Base-by-base conservation (phyloP, 2,329 filamentous ascomycete genomes). In the Dothistroma septosporum region DNA sequence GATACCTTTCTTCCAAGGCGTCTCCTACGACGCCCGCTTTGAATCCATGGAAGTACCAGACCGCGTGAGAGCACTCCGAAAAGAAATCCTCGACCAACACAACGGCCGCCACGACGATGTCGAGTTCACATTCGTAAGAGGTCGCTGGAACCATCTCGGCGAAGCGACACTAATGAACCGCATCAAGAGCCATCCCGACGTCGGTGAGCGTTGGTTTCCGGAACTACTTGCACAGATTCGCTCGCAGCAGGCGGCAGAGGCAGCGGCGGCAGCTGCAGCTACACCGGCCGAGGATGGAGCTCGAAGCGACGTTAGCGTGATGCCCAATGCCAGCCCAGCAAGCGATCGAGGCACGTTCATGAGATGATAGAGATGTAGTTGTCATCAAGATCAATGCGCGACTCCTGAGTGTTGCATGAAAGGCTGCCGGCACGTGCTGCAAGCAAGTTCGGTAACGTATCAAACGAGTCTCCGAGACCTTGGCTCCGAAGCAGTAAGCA, bases 1-100 rank as follows among this genome's bases (percentile, higher is more conserved):
- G 8, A 88, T 95, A 53, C 91, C 91, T 0, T 95, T 96, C 77
- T 95, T 95, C 78, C 91, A 94, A 74, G 91, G 91, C 22, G 89
- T 95, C 61, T 86, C 86, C 69, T 86, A 90, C 60, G 89, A 92
- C 73, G 86, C 90, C 2, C 84, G 84, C 19, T 95, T 95, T 72
- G 90, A 91, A 71, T 87, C 89, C 67, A 85, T 94, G 76, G 88
- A 83, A 62, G 80, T 85, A 11, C 88, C 90, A 0, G 83, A 83
- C 31, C 80, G 81, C 12, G 85, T 92, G 16, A 79, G 81, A 68
- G 83, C 79, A 70, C 80, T 89, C 77, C 79, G 89, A 53, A 77
- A 83, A 64, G 76, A 79, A 64, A 80, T 90, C 21, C 71, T 89
- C 1, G 80, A 79, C 69, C 72, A 69, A 55, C 84, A 84, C 33